These are phyloP conservation scores for Pichia thaimueangensis DNA, from an alignment of 805 yeast genomes.

Conservation along the genomic window DNA sequence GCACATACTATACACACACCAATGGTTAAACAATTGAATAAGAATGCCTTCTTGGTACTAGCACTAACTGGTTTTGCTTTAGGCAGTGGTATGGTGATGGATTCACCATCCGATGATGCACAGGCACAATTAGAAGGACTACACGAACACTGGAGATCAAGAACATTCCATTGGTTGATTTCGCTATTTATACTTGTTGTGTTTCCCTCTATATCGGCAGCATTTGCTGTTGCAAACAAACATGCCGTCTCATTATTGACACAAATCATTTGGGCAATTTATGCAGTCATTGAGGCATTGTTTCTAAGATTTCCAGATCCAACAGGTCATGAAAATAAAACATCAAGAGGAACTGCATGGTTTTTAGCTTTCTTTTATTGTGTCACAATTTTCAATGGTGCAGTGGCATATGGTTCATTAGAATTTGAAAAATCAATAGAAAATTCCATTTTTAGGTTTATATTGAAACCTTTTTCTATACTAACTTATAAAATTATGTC, in stretches of 20 bases:
- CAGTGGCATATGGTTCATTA: constrained; percentile 36
- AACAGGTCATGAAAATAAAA: constrained; percentile 58
- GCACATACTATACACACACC: too few species aligned
- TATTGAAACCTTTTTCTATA: constrained; percentile 32
- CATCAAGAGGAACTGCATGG: constrained; percentile 67
- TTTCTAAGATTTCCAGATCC: constrained; percentile 58
- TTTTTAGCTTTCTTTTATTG: constrained; percentile 44
- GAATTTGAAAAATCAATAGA: constrained; percentile 10
- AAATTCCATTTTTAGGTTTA: constrained; percentile 31
- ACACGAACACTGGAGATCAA: constrained; percentile 30
- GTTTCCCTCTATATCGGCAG: constrained; percentile 50
- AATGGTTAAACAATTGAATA: neutral
- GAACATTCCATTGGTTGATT: constrained; percentile 33
- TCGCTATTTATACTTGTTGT: constrained; percentile 35
- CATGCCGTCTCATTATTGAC: constrained; percentile 38
- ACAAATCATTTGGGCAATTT: constrained; percentile 42
- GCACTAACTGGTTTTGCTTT: neutral
- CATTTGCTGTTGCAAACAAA: constrained; percentile 48
- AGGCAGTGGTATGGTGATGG: constrained; percentile 18
- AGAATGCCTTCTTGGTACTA: neutral
- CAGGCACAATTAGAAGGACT: constrained; percentile 13
- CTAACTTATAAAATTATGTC: constrained; percentile 41
- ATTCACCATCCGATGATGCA: constrained; percentile 15
- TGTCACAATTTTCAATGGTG: constrained; percentile 46
- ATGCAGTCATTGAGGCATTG: constrained; percentile 50